Percentiles rank a stretch among this genome's conserved stretches.
Evolutionary conservation across 371 early-diverging fungal species (phyloP).

Genomic region (Haplosporangium sp.): DNA sequence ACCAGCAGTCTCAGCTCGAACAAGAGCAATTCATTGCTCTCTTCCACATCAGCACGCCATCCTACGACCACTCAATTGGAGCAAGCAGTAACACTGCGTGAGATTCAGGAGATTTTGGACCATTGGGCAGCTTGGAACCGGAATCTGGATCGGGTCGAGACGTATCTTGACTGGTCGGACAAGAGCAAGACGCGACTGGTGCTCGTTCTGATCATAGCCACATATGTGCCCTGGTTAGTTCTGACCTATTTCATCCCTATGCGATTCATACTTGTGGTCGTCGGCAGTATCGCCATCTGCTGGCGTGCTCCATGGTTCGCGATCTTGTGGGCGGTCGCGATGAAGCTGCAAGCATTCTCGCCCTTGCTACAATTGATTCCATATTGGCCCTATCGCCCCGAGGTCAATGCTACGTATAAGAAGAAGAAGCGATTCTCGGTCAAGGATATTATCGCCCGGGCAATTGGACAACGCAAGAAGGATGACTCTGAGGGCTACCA

Average conservation of each 20-base stretch:
- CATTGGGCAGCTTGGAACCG: slow-evolving; percentile 54
- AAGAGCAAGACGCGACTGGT: slow-evolving; percentile 32
- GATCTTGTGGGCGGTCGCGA: slow-evolving; percentile 37
- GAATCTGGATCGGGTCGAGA: slow-evolving; percentile 28
- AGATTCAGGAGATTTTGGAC: slow-evolving; percentile 57
- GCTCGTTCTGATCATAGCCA: slow-evolving; percentile 22
- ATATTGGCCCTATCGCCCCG: slow-evolving; percentile 33
- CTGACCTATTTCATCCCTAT: slow-evolving; percentile 50
- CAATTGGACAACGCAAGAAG: slow-evolving; percentile 57
- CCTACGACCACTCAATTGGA: slow-evolving; percentile 53
- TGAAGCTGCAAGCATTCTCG: slow-evolving; percentile 32
- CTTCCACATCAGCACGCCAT: slow-evolving; percentile 27
- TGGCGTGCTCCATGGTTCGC: slow-evolving; percentile 58
- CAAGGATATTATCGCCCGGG: slow-evolving; percentile 50
- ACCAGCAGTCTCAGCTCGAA: slow-evolving; percentile 14
- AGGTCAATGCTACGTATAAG: slow-evolving; percentile 28
- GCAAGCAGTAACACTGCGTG: slow-evolving; percentile 48
- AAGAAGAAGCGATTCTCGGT: slow-evolving; percentile 45
- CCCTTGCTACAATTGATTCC: slow-evolving; percentile 44
- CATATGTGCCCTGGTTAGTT: slow-evolving; percentile 53
- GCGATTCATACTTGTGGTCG: slow-evolving; percentile 38
- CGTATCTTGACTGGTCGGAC: slow-evolving; percentile 56
- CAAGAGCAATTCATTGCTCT: slow-evolving; percentile 22
- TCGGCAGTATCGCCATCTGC: slow-evolving; percentile 49
- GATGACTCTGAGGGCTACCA: slow-evolving; percentile 23